Percentiles rank a stretch among this genome's conserved stretches.
These are phyloP conservation scores for Euptelea pleiosperma DNA, from an alignment of 164 flowering plant genomes.

Conservation along the genomic window DNA sequence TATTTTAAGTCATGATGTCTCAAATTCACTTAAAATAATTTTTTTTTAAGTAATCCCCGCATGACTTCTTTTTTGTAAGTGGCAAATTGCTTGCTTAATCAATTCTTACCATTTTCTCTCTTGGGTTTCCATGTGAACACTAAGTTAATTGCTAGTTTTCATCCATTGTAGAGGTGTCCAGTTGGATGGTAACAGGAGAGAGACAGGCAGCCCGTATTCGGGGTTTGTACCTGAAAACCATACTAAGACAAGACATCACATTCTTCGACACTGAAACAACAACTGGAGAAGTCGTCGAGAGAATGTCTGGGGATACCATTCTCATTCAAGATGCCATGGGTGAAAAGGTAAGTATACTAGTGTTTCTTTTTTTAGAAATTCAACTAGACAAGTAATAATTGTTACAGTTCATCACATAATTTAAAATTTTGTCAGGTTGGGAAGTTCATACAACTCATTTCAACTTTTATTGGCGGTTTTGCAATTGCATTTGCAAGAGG, in stretches of 20 bases:
- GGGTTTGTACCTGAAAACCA: too few species aligned
- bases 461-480: constrained; percentile 24
- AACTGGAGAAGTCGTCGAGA: constrained; percentile 60
- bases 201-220: too few species aligned
- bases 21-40: neutral
- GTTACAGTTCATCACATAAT: neutral
- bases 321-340: too few species aligned
- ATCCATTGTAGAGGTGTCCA: constrained; percentile 50
- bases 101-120: neutral
- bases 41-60: neutral
- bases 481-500: constrained; percentile 20
- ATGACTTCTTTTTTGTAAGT: neutral
- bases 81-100: neutral
- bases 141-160: too few species aligned
- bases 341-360: constrained; percentile 51
- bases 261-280: constrained; percentile 58
- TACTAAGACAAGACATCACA: constrained; percentile 62
- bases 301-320: constrained; percentile 66
- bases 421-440: constrained; percentile 18
- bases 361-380: neutral
- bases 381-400: neutral
- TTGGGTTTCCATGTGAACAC: neutral
- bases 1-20: too few species aligned
- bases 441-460: constrained; percentile 23
- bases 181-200: too few species aligned